phyloP scores from a whole-genome alignment of 1,284 basidiomycete genomes.

The Ceratobasidium sp. region DNA sequence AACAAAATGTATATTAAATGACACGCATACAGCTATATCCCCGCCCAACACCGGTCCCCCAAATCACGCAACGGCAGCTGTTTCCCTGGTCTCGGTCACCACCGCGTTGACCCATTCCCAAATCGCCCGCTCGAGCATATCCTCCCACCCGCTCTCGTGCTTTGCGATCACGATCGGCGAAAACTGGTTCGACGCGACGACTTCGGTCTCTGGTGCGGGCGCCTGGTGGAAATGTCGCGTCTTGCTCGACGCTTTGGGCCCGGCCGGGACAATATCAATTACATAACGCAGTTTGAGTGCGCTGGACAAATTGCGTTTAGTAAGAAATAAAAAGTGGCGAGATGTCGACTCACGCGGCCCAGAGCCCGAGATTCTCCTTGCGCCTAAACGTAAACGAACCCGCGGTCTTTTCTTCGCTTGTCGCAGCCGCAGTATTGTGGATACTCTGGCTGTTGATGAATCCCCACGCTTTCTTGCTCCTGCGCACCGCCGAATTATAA shows the following conservation, averaged over 20 bases:
- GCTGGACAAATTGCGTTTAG: conserved; percentile 58
- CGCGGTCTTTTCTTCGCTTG: conserved; percentile 54
- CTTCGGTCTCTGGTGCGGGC: conserved; percentile 53
- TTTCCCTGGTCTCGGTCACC: conserved; percentile 67
- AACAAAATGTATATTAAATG: conserved; percentile 15
- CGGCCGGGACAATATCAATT: conserved; percentile 60
- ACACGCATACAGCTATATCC: conserved; percentile 27
- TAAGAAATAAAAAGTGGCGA: conserved; percentile 1
- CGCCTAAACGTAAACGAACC: conserved; percentile 83
- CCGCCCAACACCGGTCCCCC: not conserved
- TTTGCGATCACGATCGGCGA: conserved; percentile 75
- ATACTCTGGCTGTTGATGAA: conserved; percentile 82
- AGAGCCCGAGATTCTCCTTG: conserved; percentile 84
- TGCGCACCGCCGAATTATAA: conserved; percentile 83
- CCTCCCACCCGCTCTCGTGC: conserved; percentile 82
- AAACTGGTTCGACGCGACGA: conserved; percentile 52
- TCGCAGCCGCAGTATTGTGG: conserved; percentile 69
- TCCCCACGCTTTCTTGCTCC: conserved; percentile 87
- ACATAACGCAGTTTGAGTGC: conserved; percentile 85
- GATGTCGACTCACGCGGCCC: conserved; percentile 75
- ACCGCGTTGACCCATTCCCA: conserved; percentile 76
- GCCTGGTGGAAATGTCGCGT: conserved; percentile 54
- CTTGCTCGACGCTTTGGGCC: conserved; percentile 47
- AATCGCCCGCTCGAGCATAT: conserved; percentile 76
- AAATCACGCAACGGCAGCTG: not conserved